A percentile compares a stretch with the other conserved stretches of the same genome.
phyloP scores from a whole-genome alignment of 768 basidiomycete genomes.

The Tricholoma saponaceum region DNA sequence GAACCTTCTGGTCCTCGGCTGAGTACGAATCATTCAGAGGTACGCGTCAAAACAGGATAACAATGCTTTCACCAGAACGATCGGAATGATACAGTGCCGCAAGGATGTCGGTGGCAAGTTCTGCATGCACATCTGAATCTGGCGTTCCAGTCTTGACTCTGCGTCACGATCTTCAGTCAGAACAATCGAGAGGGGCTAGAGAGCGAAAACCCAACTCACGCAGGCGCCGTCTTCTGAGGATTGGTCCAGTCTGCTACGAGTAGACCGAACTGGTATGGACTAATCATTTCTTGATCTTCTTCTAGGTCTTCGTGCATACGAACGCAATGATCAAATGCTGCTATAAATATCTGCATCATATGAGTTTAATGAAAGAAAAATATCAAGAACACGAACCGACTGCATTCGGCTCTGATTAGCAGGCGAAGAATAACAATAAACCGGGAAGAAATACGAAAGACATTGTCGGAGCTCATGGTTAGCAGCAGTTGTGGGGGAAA shows the following conservation, averaged over 20 bases:
- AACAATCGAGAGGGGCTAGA: neutral
- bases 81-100: slow-evolving; percentile 43
- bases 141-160: slow-evolving; percentile 11
- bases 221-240: slow-evolving; percentile 62
- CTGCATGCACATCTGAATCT: slow-evolving; percentile 42
- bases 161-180: neutral
- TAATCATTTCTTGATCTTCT: slow-evolving; percentile 70
- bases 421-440: slow-evolving; percentile 85
- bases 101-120: slow-evolving; percentile 55
- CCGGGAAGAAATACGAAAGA: slow-evolving; percentile 92
- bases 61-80: slow-evolving; percentile 33
- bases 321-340: slow-evolving; percentile 59
- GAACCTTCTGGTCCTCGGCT: slow-evolving; percentile 61
- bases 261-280: slow-evolving; percentile 67
- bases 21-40: neutral
- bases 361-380: neutral
- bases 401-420: slow-evolving; percentile 70
- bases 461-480: slow-evolving; percentile 91
- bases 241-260: slow-evolving; percentile 89
- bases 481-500: slow-evolving; percentile 79
- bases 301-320: slow-evolving; percentile 60
- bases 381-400: slow-evolving; percentile 27
- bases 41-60: neutral
- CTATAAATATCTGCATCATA: slow-evolving; percentile 59
- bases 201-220: slow-evolving; percentile 20